Evolutionary conservation across 768 basidiomycete genomes (phyloP), one percentile per base, ranked within the genome.

Genomic region (Pholiota conissans): DNA sequence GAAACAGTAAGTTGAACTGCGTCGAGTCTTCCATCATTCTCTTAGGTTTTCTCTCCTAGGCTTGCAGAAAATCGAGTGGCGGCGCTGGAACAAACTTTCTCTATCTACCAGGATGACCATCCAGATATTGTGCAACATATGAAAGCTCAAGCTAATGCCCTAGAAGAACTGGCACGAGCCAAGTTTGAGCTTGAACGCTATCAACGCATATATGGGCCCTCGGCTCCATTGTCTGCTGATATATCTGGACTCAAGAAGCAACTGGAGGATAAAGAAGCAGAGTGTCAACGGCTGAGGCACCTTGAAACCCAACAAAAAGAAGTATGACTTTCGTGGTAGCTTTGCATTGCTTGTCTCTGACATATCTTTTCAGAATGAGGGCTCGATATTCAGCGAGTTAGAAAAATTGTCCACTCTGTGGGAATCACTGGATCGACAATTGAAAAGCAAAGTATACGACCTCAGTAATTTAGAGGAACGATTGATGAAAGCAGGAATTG

Each of bases 361-460:
- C 62, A n/a, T 5, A 32, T 52, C n/a, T 22, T 18, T 48, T 14
- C 68, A 94, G 86, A 81, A 87, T 3, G 89, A 93, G 65, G 77
- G 85, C 13, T 83, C 90, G 18, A 73, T 97, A 18, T 96, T 91
- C 63, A 76, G 84, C 18, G 95, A 98, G 72, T 73, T 98, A 5
- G 94, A 96, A 59, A 86, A 86, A 60, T 67, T 99, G 14, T 93
- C 94, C 14, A 80, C 85, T 30, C 86, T 93, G 0, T 98, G 94
- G 92, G 93, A 96, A 66, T 74, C 80, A 22, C 77, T 94, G 22
- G 92, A 95, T 61, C 80, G 81, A 30, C 91, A 93, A 62, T 80
- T 93, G 35, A 85, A 89, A 64, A 89, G 79, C 70, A 97, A 96
- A 72, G 83, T 95, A 1, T 91, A 91, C 62, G 90, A 94, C 54